Evolutionary conservation across 202 grass and related monocot genomes (phyloP).

Genomic region (Schoenoplectus triqueter): DNA sequence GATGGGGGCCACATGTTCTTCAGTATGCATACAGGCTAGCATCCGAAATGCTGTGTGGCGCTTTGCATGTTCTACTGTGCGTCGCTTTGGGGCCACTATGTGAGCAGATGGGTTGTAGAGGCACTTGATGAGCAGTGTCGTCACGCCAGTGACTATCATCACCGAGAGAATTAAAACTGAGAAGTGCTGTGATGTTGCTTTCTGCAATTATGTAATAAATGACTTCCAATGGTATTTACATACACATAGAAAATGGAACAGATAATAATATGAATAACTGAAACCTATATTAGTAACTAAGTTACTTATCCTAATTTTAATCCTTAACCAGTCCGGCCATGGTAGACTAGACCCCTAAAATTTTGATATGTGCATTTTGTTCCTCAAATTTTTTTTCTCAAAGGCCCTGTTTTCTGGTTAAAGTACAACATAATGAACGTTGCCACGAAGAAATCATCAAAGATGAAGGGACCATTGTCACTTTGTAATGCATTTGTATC

Average conservation of each 20-base stretch:
- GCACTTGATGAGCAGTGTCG: conserved; percentile 61
- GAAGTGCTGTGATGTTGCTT: conserved; percentile 51
- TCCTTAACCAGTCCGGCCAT: neutral
- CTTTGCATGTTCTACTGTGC: conserved; percentile 46
- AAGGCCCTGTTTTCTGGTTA: neutral
- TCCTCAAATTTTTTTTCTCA: neutral
- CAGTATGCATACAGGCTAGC: conserved; percentile 57
- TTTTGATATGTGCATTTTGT: conserved; percentile 5
- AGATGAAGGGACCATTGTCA: conserved; percentile 8
- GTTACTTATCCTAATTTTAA: neutral
- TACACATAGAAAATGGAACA: neutral
- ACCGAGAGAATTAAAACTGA: conserved; percentile 51
- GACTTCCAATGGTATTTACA: neutral
- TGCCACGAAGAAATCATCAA: neutral
- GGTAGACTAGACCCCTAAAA: neutral
- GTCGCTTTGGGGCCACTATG: conserved; percentile 49
- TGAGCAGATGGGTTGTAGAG: conserved; percentile 64
- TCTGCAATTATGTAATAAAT: conserved; percentile 24
- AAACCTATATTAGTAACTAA: neutral
- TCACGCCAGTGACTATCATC: conserved; percentile 47
- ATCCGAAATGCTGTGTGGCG: conserved; percentile 47
- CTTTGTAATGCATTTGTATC: neutral
- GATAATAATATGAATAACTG: neutral
- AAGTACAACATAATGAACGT: neutral
- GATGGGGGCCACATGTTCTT: conserved; percentile 60